Evolutionary conservation across 2,329 filamentous ascomycete genomes (phyloP).

Genomic region (Colletotrichum liaoningense): DNA sequence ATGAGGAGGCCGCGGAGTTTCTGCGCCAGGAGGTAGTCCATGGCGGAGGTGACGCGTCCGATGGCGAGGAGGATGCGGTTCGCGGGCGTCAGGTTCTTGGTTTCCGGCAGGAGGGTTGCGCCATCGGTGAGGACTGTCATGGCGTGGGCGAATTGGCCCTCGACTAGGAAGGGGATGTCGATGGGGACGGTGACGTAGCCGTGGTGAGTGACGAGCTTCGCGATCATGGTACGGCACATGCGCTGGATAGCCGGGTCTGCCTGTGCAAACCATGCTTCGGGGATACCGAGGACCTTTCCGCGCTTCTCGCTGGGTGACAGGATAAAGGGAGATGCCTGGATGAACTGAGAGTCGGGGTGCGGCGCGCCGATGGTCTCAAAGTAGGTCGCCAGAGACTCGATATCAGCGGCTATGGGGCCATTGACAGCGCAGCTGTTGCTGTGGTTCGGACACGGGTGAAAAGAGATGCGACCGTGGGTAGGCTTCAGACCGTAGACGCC

Average conservation of each 20-base stretch:
- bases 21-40: slow-evolving; percentile 77
- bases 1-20: slow-evolving; percentile 55
- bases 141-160: slow-evolving; percentile 79
- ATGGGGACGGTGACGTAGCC: slow-evolving; percentile 68
- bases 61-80: slow-evolving; percentile 76
- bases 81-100: slow-evolving; percentile 64
- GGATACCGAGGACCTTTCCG: slow-evolving; percentile 70
- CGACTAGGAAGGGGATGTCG: slow-evolving; percentile 65
- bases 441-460: slow-evolving; percentile 67
- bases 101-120: slow-evolving; percentile 57
- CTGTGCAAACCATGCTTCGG: slow-evolving; percentile 70
- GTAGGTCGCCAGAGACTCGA: slow-evolving; percentile 73
- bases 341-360: slow-evolving; percentile 69
- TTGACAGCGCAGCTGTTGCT: slow-evolving; percentile 72
- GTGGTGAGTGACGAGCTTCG: slow-evolving; percentile 62
- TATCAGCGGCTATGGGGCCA: slow-evolving; percentile 75
- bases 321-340: slow-evolving; percentile 45
- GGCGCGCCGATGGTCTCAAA: slow-evolving; percentile 75
- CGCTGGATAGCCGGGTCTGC: slow-evolving; percentile 54
- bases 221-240: slow-evolving; percentile 56
- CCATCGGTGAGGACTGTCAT: slow-evolving; percentile 78
- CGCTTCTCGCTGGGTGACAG: slow-evolving; percentile 38
- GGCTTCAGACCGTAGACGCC: slow-evolving; percentile 81
- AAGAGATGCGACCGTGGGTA: slow-evolving; percentile 74
- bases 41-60: slow-evolving; percentile 69